A percentile compares a stretch with the other conserved stretches of the same genome.
Evolutionary conservation across 2,329 filamentous ascomycete genomes (phyloP).

Genomic region (Aspergillus caelatus): DNA sequence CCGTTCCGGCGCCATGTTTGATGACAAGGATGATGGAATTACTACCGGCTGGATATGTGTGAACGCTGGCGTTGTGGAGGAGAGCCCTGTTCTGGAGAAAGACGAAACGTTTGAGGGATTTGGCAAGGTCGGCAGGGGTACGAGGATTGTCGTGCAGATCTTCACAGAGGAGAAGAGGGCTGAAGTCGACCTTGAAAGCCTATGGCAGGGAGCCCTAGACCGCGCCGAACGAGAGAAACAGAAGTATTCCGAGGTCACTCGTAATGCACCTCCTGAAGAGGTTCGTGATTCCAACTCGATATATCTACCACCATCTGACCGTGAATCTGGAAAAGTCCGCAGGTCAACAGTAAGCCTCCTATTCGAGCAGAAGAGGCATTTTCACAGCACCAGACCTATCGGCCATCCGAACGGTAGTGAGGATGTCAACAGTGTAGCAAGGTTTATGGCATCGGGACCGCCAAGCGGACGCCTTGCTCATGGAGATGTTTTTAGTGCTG

Average conservation of each 20-base stretch:
- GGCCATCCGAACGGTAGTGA: background rate
- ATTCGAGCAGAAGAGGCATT: conserved; percentile 31
- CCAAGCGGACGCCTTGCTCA: background rate
- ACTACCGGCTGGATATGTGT: conserved; percentile 96
- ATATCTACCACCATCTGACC: conserved; percentile 27
- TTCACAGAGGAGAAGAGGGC: conserved; percentile 71
- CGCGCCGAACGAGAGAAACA: conserved; percentile 42
- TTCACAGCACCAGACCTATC: conserved; percentile 26
- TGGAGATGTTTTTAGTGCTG: background rate
- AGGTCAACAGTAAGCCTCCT: conserved; percentile 22
- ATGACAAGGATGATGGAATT: conserved; percentile 77
- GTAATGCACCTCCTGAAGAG: conserved; percentile 25
- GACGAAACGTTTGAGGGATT: conserved; percentile 70
- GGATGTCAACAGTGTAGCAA: background rate
- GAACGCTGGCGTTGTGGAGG: conserved; percentile 74
- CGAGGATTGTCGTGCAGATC: conserved; percentile 70
- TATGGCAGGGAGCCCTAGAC: conserved; percentile 59
- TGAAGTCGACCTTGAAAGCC: conserved; percentile 66
- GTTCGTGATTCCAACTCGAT: conserved; percentile 26
- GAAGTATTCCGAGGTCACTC: conserved; percentile 30
- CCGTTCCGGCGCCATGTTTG: conserved; percentile 61
- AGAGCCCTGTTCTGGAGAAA: conserved; percentile 39
- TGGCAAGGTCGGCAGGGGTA: conserved; percentile 60
- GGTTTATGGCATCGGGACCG: background rate
- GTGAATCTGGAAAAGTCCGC: conserved; percentile 15